Conservation (phyloP, 805 yeast species). For the Kodamaea restingae region DNA sequence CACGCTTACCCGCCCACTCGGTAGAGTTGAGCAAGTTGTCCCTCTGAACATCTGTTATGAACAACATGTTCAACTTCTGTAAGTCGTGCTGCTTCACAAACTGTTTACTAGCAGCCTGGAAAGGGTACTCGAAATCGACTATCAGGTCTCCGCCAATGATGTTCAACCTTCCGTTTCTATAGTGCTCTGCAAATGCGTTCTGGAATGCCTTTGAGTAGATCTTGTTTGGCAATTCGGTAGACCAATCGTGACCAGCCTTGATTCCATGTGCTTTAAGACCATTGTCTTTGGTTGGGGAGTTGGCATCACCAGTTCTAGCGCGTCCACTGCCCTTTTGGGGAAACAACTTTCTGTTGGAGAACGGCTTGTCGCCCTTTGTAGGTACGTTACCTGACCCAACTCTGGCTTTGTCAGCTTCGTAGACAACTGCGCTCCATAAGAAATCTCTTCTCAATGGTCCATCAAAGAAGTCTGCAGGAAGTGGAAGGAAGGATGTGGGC, state of each 20-base stretch:
- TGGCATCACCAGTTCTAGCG: slow-evolving; percentile 95
- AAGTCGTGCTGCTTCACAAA: slow-evolving; percentile 49
- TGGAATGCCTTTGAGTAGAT: slow-evolving; percentile 73
- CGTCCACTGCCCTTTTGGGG: slow-evolving; percentile 94
- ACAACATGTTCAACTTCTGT: slow-evolving; percentile 53
- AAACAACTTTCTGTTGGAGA: slow-evolving; percentile 72
- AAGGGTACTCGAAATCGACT: slow-evolving; percentile 37
- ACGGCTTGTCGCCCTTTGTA: slow-evolving; percentile 82
- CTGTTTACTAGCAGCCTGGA: slow-evolving; percentile 45
- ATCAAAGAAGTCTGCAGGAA: slow-evolving; percentile 65
- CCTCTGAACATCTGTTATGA: slow-evolving; percentile 60
- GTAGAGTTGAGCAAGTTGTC: slow-evolving; percentile 60
- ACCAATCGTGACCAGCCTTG: slow-evolving; percentile 84
- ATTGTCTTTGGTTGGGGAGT: slow-evolving; percentile 85
- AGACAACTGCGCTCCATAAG: slow-evolving; percentile 90
- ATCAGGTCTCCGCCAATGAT: slow-evolving; percentile 56
- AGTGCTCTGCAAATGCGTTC: slow-evolving; percentile 78
- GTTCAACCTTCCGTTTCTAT: slow-evolving; percentile 66
- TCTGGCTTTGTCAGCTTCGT: slow-evolving; percentile 83
- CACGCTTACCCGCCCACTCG: slow-evolving; percentile 46
- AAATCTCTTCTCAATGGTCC: slow-evolving; percentile 84
- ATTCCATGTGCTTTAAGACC: slow-evolving; percentile 90
- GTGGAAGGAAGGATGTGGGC: slow-evolving; percentile 74
- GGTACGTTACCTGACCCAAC: slow-evolving; percentile 87
- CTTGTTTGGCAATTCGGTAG: slow-evolving; percentile 70